phyloP scores from a whole-genome alignment of 2,329 filamentous ascomycete genomes.

The Lachnellula suecica region DNA sequence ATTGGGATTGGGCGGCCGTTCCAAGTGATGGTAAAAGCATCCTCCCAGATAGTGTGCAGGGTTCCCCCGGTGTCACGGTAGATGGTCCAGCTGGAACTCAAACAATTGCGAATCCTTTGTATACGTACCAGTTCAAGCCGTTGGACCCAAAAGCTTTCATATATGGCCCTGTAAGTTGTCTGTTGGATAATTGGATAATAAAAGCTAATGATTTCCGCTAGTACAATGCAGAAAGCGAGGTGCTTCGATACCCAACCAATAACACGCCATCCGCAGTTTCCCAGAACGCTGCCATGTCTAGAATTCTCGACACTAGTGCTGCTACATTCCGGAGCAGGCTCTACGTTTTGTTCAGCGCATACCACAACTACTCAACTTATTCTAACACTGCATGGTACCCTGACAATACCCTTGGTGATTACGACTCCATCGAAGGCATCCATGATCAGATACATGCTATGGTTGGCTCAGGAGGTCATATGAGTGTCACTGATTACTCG shows the following conservation, averaged over 20 bases:
- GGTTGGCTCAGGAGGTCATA: conserved; percentile 53
- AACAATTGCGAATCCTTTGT: conserved; percentile 50
- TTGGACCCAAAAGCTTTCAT: conserved; percentile 49
- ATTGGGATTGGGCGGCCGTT: conserved; percentile 47
- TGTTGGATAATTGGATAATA: too few species aligned
- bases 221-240: conserved; percentile 60
- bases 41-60: conserved; percentile 47
- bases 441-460: conserved; percentile 65
- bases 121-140: conserved; percentile 49
- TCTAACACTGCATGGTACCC: conserved; percentile 66
- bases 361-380: conserved; percentile 66
- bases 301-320: conserved; percentile 51
- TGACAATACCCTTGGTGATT: conserved; percentile 39
- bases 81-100: conserved; percentile 49
- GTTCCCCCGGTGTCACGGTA: conserved; percentile 43
- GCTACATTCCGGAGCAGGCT: conserved; percentile 60
- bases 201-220: too few species aligned
- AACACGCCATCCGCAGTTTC: conserved; percentile 46
- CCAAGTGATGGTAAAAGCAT: conserved; percentile 49
- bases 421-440: conserved; percentile 65
- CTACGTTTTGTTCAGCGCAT: conserved; percentile 66
- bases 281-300: conserved; percentile 57
- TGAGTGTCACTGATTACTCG: conserved; percentile 42
- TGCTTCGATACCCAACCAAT: conserved; percentile 52
- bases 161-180: conserved; percentile 53